Percentiles rank a stretch among this genome's conserved stretches.
Evolutionary conservation across 2,329 filamentous ascomycete genomes (phyloP).

Genomic region (Ceratocystis cacaofunesta): DNA sequence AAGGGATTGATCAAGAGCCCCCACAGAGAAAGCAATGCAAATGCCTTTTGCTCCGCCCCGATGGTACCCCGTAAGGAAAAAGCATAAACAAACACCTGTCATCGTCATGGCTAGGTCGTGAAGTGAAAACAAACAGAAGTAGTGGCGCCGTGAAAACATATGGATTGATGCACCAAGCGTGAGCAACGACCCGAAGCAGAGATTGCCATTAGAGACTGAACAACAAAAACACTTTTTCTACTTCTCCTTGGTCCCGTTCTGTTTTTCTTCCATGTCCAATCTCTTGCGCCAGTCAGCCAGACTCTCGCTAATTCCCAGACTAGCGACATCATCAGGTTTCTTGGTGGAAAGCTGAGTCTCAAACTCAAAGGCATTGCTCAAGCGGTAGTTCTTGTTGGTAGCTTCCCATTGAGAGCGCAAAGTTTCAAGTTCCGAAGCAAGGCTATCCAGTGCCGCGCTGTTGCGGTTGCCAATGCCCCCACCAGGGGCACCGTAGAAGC

Average conservation of each 20-base stretch:
- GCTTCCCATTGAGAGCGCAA: conserved; percentile 87
- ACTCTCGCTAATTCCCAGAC: conserved; percentile 48
- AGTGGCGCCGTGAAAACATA: not conserved
- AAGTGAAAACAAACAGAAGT: conserved; percentile 3
- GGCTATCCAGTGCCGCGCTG: conserved; percentile 65
- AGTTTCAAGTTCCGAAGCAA: conserved; percentile 83
- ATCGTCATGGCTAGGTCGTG: conserved; percentile 4
- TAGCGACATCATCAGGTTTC: conserved; percentile 31
- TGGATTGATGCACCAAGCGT: not conserved
- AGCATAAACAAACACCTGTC: not conserved
- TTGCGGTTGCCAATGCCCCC: conserved; percentile 38
- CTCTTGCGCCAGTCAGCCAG: conserved; percentile 68
- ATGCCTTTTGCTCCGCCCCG: not conserved
- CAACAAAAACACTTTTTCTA: not conserved
- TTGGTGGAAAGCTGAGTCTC: conserved; percentile 35
- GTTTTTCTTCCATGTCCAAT: conserved; percentile 41
- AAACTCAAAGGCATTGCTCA: conserved; percentile 82
- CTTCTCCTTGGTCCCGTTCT: conserved; percentile 22
- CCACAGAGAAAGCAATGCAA: not conserved
- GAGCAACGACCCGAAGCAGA: not conserved
- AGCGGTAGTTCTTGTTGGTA: conserved; percentile 84
- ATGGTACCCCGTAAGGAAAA: not conserved
- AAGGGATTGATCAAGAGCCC: too few relatives aligned
- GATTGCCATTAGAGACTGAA: not conserved
- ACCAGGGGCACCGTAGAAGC: conserved; percentile 45